phyloP scores from a whole-genome alignment of 2,329 filamentous ascomycete species.

The Scedosporium apiospermum region DNA sequence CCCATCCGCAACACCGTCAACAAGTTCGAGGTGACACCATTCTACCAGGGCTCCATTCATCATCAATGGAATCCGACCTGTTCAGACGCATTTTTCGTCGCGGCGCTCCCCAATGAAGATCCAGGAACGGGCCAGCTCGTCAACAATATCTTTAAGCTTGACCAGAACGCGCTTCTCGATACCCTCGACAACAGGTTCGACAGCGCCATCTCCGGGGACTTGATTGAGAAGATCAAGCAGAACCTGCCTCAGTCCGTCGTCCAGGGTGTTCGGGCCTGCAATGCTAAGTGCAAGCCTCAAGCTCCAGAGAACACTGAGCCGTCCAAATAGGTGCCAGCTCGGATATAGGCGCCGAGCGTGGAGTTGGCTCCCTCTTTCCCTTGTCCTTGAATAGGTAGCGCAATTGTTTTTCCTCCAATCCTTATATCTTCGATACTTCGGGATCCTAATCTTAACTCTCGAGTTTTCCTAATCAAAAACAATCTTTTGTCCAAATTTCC shows the following conservation, averaged over 20 bases:
- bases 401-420: no score
- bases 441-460: no score
- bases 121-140: conserved; percentile 40
- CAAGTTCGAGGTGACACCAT: conserved; percentile 39
- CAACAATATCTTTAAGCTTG: conserved; percentile 39
- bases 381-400: no score
- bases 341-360: no score
- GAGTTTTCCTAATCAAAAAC: no score
- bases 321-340: neutral
- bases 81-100: conserved; percentile 38
- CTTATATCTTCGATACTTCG: no score
- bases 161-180: conserved; percentile 33
- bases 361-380: neutral
- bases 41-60: conserved; percentile 45
- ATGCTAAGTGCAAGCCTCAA: neutral
- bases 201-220: no score
- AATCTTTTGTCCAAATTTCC: no score
- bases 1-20: conserved; percentile 31
- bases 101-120: conserved; percentile 39
- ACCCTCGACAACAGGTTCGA: conserved; percentile 31
- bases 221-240: conserved; percentile 30
- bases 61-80: conserved; percentile 48
- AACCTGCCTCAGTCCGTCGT: conserved; percentile 35
- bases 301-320: neutral
- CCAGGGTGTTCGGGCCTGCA: conserved; percentile 41